A percentile compares a stretch with the other conserved stretches of the same genome.
phyloP scores from a whole-genome alignment of 2,329 filamentous ascomycete species.

The Paecilomyces fulvus region DNA sequence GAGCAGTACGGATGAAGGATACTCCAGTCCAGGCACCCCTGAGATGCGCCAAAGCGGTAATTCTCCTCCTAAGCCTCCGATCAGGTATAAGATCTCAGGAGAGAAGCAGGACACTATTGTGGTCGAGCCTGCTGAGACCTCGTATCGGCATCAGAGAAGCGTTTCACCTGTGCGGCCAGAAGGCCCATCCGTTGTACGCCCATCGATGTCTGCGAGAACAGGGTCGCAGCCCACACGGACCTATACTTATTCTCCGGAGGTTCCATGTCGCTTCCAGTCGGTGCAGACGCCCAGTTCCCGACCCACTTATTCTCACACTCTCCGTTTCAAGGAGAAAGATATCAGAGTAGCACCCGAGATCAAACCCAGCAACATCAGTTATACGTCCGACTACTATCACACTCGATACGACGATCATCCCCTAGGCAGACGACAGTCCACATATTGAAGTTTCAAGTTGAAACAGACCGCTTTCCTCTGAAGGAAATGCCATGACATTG shows the following conservation, averaged over 20 bases:
- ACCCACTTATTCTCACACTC: conserved; percentile 11
- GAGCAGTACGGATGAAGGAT: conserved; percentile 37
- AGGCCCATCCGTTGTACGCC: conserved; percentile 7
- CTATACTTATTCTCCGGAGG: conserved; percentile 17
- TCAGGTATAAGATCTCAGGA: conserved; percentile 24
- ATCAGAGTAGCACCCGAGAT: conserved; percentile 21
- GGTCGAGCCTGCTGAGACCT: conserved; percentile 17
- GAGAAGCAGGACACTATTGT: conserved; percentile 18
- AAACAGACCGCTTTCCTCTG: not conserved
- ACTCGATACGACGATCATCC: conserved; percentile 13
- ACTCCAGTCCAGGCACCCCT: conserved; percentile 37
- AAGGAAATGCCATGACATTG: not conserved
- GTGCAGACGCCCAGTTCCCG: conserved; percentile 12
- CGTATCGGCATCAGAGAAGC: conserved; percentile 17
- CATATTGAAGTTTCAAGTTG: conserved; percentile 9
- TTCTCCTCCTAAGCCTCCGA: conserved; percentile 25
- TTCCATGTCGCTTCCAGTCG: conserved; percentile 14
- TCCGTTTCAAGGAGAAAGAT: conserved; percentile 16
- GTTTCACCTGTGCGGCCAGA: conserved; percentile 21
- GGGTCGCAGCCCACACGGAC: conserved; percentile 17
- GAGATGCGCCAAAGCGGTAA: conserved; percentile 27
- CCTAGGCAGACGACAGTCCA: conserved; percentile 19
- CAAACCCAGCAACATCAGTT: conserved; percentile 14
- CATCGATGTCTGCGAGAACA: conserved; percentile 8
- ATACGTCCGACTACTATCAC: conserved; percentile 11